Conservation (phyloP, 352 stramenopile species). For the Globisporangium iwayamae region DNA sequence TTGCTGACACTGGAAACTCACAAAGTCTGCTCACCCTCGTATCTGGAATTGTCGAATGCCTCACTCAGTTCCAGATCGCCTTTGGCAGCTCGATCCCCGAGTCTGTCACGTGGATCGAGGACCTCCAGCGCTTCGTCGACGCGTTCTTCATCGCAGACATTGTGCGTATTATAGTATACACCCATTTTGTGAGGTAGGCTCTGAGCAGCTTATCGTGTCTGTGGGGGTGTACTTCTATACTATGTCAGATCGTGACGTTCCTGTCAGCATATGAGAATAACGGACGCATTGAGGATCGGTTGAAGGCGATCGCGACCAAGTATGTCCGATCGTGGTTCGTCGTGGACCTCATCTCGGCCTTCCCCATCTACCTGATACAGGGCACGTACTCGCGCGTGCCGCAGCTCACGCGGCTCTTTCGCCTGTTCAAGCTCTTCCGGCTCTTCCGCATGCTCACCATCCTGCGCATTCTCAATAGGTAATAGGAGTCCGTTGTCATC, state of each 20-base stretch:
- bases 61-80: slow-evolving; percentile 62
- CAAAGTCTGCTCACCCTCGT: not conserved
- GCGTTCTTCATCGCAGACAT: slow-evolving; percentile 74
- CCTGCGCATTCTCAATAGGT: slow-evolving; percentile 52
- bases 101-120: slow-evolving; percentile 30
- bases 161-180: slow-evolving; percentile 24
- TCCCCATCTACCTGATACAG: slow-evolving; percentile 69
- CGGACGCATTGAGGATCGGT: slow-evolving; percentile 49
- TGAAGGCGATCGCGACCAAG: slow-evolving; percentile 38
- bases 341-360: slow-evolving; percentile 70
- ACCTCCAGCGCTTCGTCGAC: slow-evolving; percentile 57
- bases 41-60: not conserved
- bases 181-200: too few relatives aligned
- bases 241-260: slow-evolving; percentile 58
- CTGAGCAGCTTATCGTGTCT: too few relatives aligned
- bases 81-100: slow-evolving; percentile 31
- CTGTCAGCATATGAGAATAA: slow-evolving; percentile 62
- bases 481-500: not conserved
- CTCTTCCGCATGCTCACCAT: slow-evolving; percentile 73
- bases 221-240: not conserved
- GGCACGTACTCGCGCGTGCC: slow-evolving; percentile 56
- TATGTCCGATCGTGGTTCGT: slow-evolving; percentile 76
- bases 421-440: slow-evolving; percentile 53
- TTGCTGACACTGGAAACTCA: not conserved
- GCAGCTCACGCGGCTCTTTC: slow-evolving; percentile 57